phyloP scores from a whole-genome alignment of 179 eudicot genomes.

The Amaranthus tricolor region DNA sequence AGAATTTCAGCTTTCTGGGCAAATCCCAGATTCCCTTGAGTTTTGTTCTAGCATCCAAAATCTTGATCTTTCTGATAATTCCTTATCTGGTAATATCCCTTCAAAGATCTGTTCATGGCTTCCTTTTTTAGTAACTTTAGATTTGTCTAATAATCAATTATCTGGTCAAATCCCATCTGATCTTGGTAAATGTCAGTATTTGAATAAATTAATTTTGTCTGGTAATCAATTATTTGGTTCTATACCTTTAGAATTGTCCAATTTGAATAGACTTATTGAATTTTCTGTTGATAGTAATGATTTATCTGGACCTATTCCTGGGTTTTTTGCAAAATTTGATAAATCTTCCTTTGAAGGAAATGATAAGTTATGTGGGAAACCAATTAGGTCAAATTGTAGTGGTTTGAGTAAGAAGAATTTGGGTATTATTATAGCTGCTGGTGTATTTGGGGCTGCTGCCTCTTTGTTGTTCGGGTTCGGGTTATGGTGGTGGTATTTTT shows the following conservation, averaged over 20 bases:
- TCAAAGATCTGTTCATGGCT: slow-evolving; percentile 60
- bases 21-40: slow-evolving; percentile 46
- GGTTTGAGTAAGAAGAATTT: slow-evolving; percentile 71
- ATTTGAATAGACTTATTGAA: slow-evolving; percentile 48
- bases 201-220: slow-evolving; percentile 52
- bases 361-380: slow-evolving; percentile 61
- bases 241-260: slow-evolving; percentile 58
- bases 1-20: slow-evolving; percentile 50
- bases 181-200: slow-evolving; percentile 57
- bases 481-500: slow-evolving; percentile 79
- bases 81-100: slow-evolving; percentile 60
- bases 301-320: slow-evolving; percentile 56
- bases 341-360: slow-evolving; percentile 49
- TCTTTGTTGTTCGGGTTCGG: slow-evolving; percentile 76
- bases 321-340: slow-evolving; percentile 22
- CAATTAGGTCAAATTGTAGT: slow-evolving; percentile 52
- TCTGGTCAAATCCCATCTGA: slow-evolving; percentile 64
- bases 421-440: slow-evolving; percentile 79
- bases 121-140: slow-evolving; percentile 67
- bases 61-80: slow-evolving; percentile 79
- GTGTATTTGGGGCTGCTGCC: slow-evolving; percentile 69
- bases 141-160: slow-evolving; percentile 59
- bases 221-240: slow-evolving; percentile 53
- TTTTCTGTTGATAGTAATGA: slow-evolving; percentile 63
- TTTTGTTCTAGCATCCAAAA: slow-evolving; percentile 51